Evolutionary conservation across 352 stramenopile species (phyloP).

Genomic region (Phytophthora tentaculata): DNA sequence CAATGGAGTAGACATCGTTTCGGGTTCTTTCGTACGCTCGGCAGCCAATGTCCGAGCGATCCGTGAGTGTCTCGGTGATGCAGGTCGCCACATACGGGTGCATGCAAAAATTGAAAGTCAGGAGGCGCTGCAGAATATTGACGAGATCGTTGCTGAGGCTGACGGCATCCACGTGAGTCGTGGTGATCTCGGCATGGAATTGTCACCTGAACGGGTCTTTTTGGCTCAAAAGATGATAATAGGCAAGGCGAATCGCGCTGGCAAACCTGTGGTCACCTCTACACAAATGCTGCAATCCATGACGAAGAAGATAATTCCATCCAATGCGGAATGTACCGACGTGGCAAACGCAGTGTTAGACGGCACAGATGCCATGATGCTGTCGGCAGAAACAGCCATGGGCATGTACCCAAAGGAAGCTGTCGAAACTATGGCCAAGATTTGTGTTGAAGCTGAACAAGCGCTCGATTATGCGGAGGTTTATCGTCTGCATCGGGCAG

Average conservation of each 20-base stretch:
- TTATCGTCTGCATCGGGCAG: constrained; percentile 58
- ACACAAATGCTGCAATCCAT: constrained; percentile 99
- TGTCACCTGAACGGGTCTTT: constrained; percentile 98
- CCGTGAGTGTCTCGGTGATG: constrained; percentile 83
- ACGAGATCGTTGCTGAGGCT: constrained; percentile 97
- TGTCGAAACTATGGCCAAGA: constrained; percentile 95
- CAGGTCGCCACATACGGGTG: constrained; percentile 91
- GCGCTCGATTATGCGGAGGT: constrained; percentile 78
- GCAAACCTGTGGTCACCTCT: constrained; percentile 98
- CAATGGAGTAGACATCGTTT: constrained; percentile 98
- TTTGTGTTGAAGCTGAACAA: constrained; percentile 92
- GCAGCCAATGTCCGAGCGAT: constrained; percentile 95
- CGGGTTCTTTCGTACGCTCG: constrained; percentile 98
- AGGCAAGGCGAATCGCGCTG: constrained; percentile 94
- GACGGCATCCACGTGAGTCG: constrained; percentile 99
- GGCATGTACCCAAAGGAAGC: constrained; percentile 96
- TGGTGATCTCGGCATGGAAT: constrained; percentile 99
- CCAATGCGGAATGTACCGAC: constrained; percentile 99
- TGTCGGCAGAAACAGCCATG: constrained; percentile 99
- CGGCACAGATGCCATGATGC: constrained; percentile 99
- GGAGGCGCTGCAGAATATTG: constrained; percentile 96
- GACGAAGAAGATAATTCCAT: constrained; percentile 97
- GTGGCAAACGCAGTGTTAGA: constrained; percentile 99
- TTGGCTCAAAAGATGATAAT: constrained; percentile 99
- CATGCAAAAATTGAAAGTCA: constrained; percentile 99